Evolutionary conservation across 495 filamentous ascomycete species (phyloP).

Genomic region (Saxophila tyrrhenica): DNA sequence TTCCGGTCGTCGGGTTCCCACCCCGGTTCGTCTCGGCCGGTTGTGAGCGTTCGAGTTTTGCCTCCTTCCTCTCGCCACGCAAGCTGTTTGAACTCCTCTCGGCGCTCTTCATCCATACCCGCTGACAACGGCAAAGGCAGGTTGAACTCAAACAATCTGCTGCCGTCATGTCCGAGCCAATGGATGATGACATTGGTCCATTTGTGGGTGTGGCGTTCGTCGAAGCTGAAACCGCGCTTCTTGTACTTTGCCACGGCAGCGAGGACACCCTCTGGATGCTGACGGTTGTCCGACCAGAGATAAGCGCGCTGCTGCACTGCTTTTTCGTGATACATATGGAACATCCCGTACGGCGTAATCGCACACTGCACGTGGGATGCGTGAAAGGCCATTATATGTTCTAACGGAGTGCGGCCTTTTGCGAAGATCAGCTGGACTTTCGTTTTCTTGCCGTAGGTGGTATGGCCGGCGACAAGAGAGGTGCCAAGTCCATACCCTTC

Average conservation of each 20-base stretch:
- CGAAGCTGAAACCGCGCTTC: not conserved
- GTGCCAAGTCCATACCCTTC: not conserved
- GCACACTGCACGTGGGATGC: not conserved
- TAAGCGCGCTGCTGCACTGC: not conserved
- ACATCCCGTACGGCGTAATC: not conserved
- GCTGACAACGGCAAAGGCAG: not conserved
- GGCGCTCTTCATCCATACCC: not conserved
- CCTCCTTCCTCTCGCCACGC: not conserved
- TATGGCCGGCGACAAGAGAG: not conserved
- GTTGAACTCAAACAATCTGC: not conserved
- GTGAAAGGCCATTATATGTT: not conserved
- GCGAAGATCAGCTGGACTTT: not conserved
- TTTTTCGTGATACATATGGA: not conserved
- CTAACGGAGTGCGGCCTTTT: not conserved
- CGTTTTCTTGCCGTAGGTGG: not conserved
- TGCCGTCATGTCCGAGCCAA: not conserved
- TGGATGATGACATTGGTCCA: not conserved
- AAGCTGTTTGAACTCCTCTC: not conserved
- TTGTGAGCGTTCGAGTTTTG: not conserved
- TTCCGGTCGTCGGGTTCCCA: no score
- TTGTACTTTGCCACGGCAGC: not conserved
- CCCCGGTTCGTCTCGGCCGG: no score
- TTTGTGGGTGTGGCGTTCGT: not conserved
- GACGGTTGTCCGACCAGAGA: not conserved
- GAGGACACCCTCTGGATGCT: not conserved